These are phyloP conservation scores for Lichtheimia corymbifera DNA, from an alignment of 371 early-diverging fungal genomes.

Conservation along the genomic window DNA sequence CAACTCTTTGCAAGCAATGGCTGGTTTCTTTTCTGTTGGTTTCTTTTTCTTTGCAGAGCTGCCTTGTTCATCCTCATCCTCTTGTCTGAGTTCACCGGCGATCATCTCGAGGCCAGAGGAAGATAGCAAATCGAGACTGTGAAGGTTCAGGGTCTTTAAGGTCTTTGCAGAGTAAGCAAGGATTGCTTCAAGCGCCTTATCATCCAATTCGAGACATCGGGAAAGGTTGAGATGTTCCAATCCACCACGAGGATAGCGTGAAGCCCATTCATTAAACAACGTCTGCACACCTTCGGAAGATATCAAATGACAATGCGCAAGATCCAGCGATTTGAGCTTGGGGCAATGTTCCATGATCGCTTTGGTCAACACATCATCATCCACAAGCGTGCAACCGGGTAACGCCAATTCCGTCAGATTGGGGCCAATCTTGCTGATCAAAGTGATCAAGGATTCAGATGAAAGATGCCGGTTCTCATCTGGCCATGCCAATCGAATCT, in stretches of 20 bases:
- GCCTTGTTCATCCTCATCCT: neutral
- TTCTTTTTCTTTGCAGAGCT: too few relatives aligned
- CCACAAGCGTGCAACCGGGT: constrained; percentile 46
- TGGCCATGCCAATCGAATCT: constrained; percentile 53
- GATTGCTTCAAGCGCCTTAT: constrained; percentile 59
- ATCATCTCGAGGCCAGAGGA: constrained; percentile 52
- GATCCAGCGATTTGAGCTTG: constrained; percentile 51
- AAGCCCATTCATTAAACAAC: constrained; percentile 56
- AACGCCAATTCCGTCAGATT: constrained; percentile 59
- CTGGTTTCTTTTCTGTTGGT: too few relatives aligned
- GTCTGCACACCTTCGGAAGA: constrained; percentile 59
- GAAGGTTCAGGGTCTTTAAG: constrained; percentile 59
- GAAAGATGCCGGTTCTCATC: constrained; percentile 23
- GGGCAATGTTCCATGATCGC: constrained; percentile 59
- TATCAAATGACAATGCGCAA: constrained; percentile 58
- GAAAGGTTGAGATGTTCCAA: constrained; percentile 54
- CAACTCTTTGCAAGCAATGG: constrained; percentile 40
- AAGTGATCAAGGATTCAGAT: constrained; percentile 42
- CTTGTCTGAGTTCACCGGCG: constrained; percentile 26
- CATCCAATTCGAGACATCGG: constrained; percentile 57
- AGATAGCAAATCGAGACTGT: constrained; percentile 76
- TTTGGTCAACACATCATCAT: constrained; percentile 56
- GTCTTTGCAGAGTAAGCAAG: constrained; percentile 60
- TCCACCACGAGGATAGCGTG: constrained; percentile 27
- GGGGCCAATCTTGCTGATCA: constrained; percentile 55